Evolutionary conservation across 495 filamentous ascomycete species (phyloP).

Genomic region (Pyrenula aspistea): DNA sequence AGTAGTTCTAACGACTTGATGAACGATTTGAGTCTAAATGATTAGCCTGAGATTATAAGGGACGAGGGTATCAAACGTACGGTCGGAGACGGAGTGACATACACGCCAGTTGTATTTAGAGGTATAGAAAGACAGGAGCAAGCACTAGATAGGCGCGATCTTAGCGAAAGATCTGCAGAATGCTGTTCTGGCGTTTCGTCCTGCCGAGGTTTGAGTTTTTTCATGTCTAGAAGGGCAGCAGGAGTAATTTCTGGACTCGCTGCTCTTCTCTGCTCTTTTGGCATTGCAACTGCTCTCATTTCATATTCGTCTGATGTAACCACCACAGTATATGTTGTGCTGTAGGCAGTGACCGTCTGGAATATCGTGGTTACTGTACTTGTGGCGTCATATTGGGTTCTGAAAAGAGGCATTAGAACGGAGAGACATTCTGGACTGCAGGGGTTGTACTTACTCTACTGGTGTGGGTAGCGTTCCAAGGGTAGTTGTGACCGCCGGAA

Average conservation of each 20-base stretch:
- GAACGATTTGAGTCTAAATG: neutral
- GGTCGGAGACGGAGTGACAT: neutral
- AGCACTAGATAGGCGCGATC: neutral
- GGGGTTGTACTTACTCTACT: neutral
- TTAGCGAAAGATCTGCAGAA: neutral
- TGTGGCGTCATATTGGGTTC: neutral
- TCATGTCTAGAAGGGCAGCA: neutral
- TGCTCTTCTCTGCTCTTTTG: neutral
- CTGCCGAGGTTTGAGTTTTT: neutral
- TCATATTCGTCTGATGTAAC: neutral
- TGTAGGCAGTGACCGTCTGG: neutral
- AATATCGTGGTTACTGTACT: neutral
- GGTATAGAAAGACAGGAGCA: neutral
- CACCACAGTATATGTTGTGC: neutral
- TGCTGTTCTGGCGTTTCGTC: neutral
- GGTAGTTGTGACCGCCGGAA: neutral
- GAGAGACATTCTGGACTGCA: too few species aligned
- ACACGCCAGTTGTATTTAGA: neutral
- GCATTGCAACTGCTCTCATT: neutral
- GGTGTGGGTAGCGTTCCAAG: neutral
- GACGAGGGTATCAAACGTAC: neutral
- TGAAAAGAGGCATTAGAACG: neutral
- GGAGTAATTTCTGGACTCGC: neutral
- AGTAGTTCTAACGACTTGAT: neutral
- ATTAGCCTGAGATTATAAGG: neutral